Evolutionary conservation across 306 rosid genomes (phyloP), one percentile per base, ranked within the genome.

Genomic region (Vicia sativa): DNA sequence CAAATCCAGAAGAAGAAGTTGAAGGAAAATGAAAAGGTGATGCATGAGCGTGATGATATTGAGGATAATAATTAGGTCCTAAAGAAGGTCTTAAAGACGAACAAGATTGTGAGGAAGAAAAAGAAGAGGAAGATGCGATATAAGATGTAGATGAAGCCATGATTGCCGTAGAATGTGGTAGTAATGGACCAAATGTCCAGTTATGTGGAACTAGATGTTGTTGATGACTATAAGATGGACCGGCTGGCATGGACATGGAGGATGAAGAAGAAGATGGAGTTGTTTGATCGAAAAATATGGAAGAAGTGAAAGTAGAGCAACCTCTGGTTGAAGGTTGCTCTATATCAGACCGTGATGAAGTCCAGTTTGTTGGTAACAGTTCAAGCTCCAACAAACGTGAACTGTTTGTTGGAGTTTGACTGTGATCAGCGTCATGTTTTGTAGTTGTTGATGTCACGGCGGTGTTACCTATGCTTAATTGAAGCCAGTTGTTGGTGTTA

Each of bases 331-430:
- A 21, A 2, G 16, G 65, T 4, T 29, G 21, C 69, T 81, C 74
- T 11, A 49, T n/a, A 28, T 53, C 59, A n/a, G 58, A 62, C 43
- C 52, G 52, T 10, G 28, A 35, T 19, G 43, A 13, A 11, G 77
- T 15, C 64, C 64, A 39, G 26, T 72, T 72, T 4, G 43, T 45
- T 29, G 70, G 84, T 52, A 89, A 72, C 31, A 93, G 81, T 26
- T 93, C 91, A 1, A 93, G 85, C 87, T 90, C 98, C 45, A 62
- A 8, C 26, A 82, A 72, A 2, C 75, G 58, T 15, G 87, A 81
- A 16, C 34, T 23, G 50, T 3, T 28, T 48, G 69, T 8, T 44
- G 71, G 55, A 55, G 62, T 1, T 6, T 49, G 62, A 9, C 26
- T 34, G 0, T 46, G 62, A 39, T 55, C 53, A 31, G 3, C 42